Evolutionary conservation across 352 stramenopile genomes (phyloP).

Genomic region (Phytophthora aleatoria): DNA sequence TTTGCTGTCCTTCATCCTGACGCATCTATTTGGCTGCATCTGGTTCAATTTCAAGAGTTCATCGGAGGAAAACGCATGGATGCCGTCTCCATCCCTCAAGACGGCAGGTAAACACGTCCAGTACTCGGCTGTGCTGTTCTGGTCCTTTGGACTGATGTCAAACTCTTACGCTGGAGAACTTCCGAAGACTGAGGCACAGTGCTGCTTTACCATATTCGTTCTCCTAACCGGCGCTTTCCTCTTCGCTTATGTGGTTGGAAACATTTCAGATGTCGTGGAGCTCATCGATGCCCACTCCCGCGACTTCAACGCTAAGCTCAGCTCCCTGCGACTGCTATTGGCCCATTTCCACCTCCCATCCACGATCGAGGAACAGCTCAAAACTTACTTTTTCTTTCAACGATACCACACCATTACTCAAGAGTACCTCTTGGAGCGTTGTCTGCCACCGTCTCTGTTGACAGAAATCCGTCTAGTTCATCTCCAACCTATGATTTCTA

Average conservation of each 20-base stretch:
- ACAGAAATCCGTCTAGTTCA: conserved; percentile 63
- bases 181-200: conserved; percentile 46
- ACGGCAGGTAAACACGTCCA: conserved; percentile 17
- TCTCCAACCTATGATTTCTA: conserved; percentile 60
- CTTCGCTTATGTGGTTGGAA: conserved; percentile 65
- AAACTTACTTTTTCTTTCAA: conserved; percentile 75
- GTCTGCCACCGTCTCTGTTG: conserved; percentile 54
- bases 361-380: conserved; percentile 55
- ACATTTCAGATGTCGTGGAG: conserved; percentile 62
- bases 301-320: conserved; percentile 63
- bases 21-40: conserved; percentile 56
- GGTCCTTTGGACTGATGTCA: conserved; percentile 63
- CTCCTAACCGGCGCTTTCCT: conserved; percentile 50
- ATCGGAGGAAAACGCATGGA: conserved; percentile 6
- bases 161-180: conserved; percentile 47
- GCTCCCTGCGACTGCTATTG: conserved; percentile 57
- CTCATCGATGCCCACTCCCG: conserved; percentile 55
- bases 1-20: conserved; percentile 47
- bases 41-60: conserved; percentile 62
- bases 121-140: conserved; percentile 56
- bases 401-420: conserved; percentile 66
- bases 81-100: conserved; percentile 11
- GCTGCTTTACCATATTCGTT: conserved; percentile 51
- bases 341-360: conserved; percentile 54
- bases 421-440: conserved; percentile 53